Percentiles rank a stretch among this genome's conserved stretches.
Evolutionary conservation across 2,329 filamentous ascomycete species (phyloP).

Genomic region (Mariannaea sp.): DNA sequence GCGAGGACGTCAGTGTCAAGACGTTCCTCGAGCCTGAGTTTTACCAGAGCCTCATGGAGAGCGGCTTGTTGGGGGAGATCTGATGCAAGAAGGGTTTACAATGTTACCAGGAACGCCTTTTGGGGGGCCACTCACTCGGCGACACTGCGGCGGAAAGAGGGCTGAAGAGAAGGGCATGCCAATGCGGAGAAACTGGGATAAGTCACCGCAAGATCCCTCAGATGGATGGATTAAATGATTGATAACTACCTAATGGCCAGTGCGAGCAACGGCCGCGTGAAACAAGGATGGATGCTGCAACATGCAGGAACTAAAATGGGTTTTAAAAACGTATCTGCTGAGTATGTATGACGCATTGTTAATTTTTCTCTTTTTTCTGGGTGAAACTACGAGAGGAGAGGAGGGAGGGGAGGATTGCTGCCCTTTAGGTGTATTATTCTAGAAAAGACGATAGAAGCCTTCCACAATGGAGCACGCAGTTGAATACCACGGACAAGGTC

Average conservation of each 20-base stretch:
- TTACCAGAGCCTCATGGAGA: conserved; percentile 85
- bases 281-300: conserved; percentile 26
- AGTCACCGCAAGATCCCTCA: conserved; percentile 20
- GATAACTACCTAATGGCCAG: conserved; percentile 22
- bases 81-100: conserved; percentile 26
- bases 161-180: conserved; percentile 17
- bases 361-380: too few relatives aligned
- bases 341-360: neutral
- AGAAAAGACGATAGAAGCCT: conserved; percentile 15
- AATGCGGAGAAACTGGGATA: conserved; percentile 19
- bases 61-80: conserved; percentile 74
- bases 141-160: conserved; percentile 9
- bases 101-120: neutral
- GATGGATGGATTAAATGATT: conserved; percentile 20
- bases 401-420: neutral
- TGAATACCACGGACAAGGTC: conserved; percentile 1
- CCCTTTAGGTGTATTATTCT: neutral
- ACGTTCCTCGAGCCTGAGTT: conserved; percentile 97
- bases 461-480: conserved; percentile 2
- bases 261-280: conserved; percentile 18
- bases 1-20: conserved; percentile 92
- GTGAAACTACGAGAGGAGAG: too few relatives aligned
- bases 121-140: neutral
- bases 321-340: conserved; percentile 6
- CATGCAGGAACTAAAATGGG: conserved; percentile 21